A percentile compares a stretch with the other conserved stretches of the same genome.
Evolutionary conservation across 331 rosid genomes (phyloP).

Genomic region (Pyracantha coccinea): DNA sequence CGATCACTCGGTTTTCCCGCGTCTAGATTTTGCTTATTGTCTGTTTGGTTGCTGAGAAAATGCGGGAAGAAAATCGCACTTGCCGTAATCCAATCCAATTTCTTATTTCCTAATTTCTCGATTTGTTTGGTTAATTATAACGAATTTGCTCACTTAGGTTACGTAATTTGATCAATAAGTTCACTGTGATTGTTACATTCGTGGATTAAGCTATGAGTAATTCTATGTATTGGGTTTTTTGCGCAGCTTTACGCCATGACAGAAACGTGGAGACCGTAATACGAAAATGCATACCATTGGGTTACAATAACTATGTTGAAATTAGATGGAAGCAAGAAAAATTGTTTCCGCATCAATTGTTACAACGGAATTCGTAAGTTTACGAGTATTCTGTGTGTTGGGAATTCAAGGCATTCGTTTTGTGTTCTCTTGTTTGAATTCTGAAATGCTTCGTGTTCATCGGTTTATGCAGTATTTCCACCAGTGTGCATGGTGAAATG

Average conservation of each 20-base stretch:
- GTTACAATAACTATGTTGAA: constrained; percentile 25
- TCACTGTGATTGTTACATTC: not conserved
- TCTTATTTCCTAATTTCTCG: not conserved
- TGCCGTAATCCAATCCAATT: not conserved
- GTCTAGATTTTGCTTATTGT: not conserved
- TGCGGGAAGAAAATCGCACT: not conserved
- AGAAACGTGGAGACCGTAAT: constrained; percentile 21
- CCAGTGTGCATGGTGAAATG: constrained; percentile 85
- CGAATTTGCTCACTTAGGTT: not conserved
- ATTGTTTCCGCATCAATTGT: constrained; percentile 28
- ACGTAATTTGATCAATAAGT: not conserved
- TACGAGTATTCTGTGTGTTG: not conserved
- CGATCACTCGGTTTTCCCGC: not conserved
- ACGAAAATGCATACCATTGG: constrained; percentile 42
- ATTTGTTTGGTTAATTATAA: not conserved
- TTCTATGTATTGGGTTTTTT: not conserved
- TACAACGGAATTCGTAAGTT: constrained; percentile 58
- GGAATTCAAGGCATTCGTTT: not conserved
- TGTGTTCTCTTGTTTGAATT: not conserved
- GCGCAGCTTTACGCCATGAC: constrained; percentile 43
- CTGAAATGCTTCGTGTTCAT: not conserved
- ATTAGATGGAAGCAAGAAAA: constrained; percentile 24
- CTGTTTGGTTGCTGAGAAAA: not conserved
- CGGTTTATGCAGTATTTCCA: constrained; percentile 45
- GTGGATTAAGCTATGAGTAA: not conserved